Percentiles rank a stretch among this genome's conserved stretches.
phyloP scores from a whole-genome alignment of 306 rosid genomes.

The Castanospermum australe region DNA sequence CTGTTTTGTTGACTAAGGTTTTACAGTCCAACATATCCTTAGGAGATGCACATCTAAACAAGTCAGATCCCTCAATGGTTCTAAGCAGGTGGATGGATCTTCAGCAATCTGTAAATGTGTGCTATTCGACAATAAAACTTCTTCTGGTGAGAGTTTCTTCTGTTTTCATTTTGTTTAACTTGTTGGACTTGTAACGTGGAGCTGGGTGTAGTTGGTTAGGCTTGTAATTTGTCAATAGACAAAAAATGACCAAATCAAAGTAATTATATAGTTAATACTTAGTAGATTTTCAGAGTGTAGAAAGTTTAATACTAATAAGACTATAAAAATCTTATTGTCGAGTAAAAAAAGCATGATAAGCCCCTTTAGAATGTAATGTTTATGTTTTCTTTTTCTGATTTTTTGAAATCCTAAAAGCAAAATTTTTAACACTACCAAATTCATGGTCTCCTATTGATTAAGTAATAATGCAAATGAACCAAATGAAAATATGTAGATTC shows the following conservation, averaged over 20 bases:
- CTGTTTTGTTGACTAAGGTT: conserved; percentile 71
- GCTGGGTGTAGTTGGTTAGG: not conserved
- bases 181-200: not conserved
- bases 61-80: conserved; percentile 38
- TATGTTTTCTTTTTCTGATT: too few relatives aligned
- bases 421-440: too few relatives aligned
- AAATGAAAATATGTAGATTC: not conserved
- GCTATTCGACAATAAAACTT: conserved; percentile 72
- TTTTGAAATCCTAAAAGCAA: too few relatives aligned
- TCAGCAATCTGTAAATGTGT: conserved; percentile 72
- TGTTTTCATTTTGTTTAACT: conserved; percentile 1
- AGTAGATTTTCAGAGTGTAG: not conserved
- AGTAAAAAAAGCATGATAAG: not conserved
- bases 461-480: conserved; percentile 11
- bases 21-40: conserved; percentile 62
- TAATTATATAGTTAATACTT: not conserved
- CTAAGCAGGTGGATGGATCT: conserved; percentile 75
- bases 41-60: conserved; percentile 56
- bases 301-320: not conserved
- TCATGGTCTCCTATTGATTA: too few relatives aligned
- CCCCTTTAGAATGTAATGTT: too few relatives aligned
- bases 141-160: conserved; percentile 47
- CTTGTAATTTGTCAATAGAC: conserved; percentile 7
- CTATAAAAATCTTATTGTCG: not conserved
- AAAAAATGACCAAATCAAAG: not conserved